A percentile compares a stretch with the other conserved stretches of the same genome.
Evolutionary conservation across 202 grass and related monocot genomes (phyloP).

Genomic region (Alloteropsis angusta): DNA sequence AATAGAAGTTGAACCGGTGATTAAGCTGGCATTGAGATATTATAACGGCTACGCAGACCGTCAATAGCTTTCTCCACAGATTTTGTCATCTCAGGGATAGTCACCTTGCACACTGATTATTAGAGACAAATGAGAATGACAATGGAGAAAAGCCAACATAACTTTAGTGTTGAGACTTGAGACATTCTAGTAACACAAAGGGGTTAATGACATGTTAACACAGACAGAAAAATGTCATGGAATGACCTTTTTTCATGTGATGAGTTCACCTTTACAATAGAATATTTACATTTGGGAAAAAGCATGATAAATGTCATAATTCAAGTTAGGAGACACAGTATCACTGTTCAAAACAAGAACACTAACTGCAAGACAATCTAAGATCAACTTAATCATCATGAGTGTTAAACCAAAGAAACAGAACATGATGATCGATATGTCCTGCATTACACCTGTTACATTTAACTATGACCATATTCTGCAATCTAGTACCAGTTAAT

Average conservation of each 20-base stretch:
- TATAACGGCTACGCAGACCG: conserved; percentile 47
- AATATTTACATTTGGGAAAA: neutral
- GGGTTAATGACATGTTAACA: neutral
- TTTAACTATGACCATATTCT: neutral
- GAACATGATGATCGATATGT: neutral
- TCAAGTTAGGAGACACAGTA: neutral
- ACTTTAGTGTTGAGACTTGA: neutral
- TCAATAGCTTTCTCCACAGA: conserved; percentile 71
- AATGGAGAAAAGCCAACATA: neutral
- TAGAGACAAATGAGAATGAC: conserved; percentile 27
- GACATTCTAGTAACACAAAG: neutral
- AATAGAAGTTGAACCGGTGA: conserved; percentile 6
- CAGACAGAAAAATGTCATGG: neutral
- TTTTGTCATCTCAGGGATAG: conserved; percentile 65
- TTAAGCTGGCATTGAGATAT: conserved; percentile 46
- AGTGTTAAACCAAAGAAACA: conserved; percentile 1
- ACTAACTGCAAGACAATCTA: neutral
- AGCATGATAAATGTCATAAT: neutral
- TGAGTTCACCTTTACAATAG: neutral
- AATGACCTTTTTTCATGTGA: neutral
- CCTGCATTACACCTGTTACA: neutral
- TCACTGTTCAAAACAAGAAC: neutral
- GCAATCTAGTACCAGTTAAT: neutral
- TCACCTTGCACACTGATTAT: conserved; percentile 65
- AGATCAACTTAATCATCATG: neutral